These are phyloP conservation scores for Terfezia boudieri DNA, from an alignment of 495 filamentous ascomycete species.

Conservation along the genomic window DNA sequence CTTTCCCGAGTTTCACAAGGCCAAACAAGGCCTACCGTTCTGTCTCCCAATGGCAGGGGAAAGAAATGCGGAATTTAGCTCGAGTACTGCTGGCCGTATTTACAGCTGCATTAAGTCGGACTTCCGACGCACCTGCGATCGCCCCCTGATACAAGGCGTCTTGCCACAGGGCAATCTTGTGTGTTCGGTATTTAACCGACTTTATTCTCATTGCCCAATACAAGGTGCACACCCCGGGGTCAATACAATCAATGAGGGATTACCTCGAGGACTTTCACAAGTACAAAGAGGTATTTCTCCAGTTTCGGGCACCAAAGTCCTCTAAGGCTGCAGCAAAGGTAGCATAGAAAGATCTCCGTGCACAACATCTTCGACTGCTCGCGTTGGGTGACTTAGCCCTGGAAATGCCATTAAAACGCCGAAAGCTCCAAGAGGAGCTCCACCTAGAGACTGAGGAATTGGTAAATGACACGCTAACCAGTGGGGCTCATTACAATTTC, in stretches of 20 bases:
- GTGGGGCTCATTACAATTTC: neutral
- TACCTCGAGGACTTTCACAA: neutral
- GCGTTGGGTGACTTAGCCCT: no score
- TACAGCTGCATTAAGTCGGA: neutral
- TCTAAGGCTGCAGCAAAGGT: neutral
- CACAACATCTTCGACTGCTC: no score
- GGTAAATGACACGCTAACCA: neutral
- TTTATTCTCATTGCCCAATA: no score
- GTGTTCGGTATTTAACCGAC: no score
- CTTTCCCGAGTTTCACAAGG: neutral
- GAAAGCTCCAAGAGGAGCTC: no score
- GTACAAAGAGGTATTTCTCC: no score
- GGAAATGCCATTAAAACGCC: no score
- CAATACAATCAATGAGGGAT: neutral
- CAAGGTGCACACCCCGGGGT: no score
- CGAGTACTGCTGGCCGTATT: neutral
- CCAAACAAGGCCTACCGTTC: neutral
- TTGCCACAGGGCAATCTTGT: no score
- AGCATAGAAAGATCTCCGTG: no score
- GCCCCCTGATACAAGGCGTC: no score
- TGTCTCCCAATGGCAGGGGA: conserved; percentile 2
- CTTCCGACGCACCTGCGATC: neutral
- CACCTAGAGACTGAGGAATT: neutral
- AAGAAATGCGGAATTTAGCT: neutral
- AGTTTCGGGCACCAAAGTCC: no score